Evolutionary conservation across 305 asterid genomes (phyloP), one percentile per base, ranked within the genome.

Genomic region (Salvia sclarea): DNA sequence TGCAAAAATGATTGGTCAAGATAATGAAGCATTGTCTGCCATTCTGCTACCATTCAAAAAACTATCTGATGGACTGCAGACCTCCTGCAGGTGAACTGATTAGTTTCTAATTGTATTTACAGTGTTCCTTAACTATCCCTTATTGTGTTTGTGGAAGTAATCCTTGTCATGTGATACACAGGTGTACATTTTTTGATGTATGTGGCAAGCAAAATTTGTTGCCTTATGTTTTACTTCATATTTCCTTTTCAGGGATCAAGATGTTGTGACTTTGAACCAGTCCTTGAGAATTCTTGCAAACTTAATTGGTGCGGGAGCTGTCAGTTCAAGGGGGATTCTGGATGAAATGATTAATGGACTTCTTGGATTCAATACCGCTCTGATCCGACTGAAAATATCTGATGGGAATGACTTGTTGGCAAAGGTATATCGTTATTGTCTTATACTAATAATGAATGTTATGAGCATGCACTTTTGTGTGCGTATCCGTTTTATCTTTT

Each of bases 241-340:
- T 71, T 38, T 17, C 45, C 43, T 41, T 49, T 83, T 61, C 78
- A 95, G 99, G 87, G 96, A 85, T 81, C 88, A 85, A 37, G 95
- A 89, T 74, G 69, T 73, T 64, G 76, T 84, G 66, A 77, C 74
- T 59, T 78, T 85, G 72, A 88, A 88, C 79, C 99, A 89, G 79
- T 89, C 96, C 48, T 79, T 95, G 78, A 81, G 95, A 80, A 90
- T 95, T 65, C 91, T 95, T 76, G 83, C 86, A 25, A 95, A 95
- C 82, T 80, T 95, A 77, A 84, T 85, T 74, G 86, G 89, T 12
- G 96, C 96, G 31, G 96, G 86, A 68, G 95, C 95, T 49, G 71
- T 95, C 73, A 78, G 44, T 64, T 86, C 96, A 56, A 82, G 77
- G 82, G 95, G 96, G 62, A 76, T 85, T 64, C 73, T 84, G 70